phyloP scores from a whole-genome alignment of 257 asterid genomes.

The Rehmannia glutinosa region DNA sequence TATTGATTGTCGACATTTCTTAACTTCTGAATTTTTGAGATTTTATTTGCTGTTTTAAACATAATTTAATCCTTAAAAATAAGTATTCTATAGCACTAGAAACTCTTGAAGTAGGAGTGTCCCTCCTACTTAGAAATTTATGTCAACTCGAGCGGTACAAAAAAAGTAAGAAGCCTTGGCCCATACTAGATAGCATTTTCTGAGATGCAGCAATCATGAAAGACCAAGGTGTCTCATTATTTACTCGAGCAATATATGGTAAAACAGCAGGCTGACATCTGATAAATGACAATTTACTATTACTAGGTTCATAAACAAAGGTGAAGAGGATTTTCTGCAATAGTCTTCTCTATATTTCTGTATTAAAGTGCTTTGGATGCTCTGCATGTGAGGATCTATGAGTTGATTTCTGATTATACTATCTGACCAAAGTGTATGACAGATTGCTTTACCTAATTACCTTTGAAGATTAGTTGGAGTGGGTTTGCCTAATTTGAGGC shows the following conservation, averaged over 20 bases:
- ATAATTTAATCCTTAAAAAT: not conserved
- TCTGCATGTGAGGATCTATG: too few species aligned
- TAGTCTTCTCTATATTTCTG: too few species aligned
- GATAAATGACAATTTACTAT: too few species aligned
- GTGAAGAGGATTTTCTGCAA: too few species aligned
- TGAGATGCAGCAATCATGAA: not conserved
- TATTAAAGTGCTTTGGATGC: too few species aligned
- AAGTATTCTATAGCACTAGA: not conserved
- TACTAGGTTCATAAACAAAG: too few species aligned
- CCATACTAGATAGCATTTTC: too few species aligned
- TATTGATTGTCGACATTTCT: not conserved
- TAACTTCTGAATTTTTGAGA: not conserved
- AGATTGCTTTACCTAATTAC: not conserved
- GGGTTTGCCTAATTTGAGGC: not conserved
- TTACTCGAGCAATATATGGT: too few species aligned
- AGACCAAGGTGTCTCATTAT: not conserved
- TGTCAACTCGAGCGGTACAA: not conserved
- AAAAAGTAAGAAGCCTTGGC: not conserved
- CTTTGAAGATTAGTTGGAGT: not conserved
- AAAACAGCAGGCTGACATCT: too few species aligned
- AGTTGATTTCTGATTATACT: too few species aligned
- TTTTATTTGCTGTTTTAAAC: not conserved
- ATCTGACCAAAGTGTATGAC: too few species aligned
- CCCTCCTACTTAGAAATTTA: not conserved
- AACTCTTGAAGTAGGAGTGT: not conserved